phyloP scores from a whole-genome alignment of 169 alveolate species.

The Plasmodium ovale region DNA sequence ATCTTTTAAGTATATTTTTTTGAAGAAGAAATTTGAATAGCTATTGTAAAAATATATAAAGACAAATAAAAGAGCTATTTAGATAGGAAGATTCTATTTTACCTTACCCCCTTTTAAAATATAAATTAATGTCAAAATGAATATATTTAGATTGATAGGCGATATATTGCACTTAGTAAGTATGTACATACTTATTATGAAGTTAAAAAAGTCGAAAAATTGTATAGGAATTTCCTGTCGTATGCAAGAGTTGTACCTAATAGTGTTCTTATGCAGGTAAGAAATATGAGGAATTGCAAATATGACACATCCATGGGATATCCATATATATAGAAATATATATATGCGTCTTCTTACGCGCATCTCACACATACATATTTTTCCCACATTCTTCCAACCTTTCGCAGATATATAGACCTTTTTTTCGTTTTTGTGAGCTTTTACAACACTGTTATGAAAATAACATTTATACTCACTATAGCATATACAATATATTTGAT shows the following conservation, averaged over 20 bases:
- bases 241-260: slow-evolving; percentile 96
- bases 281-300: neutral
- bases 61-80: too few relatives aligned
- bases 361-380: neutral
- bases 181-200: slow-evolving; percentile 91
- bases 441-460: slow-evolving; percentile 95
- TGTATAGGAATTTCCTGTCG: slow-evolving; percentile 96
- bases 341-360: neutral
- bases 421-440: slow-evolving; percentile 90
- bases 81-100: neutral
- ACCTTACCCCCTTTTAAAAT: too few relatives aligned
- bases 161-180: slow-evolving; percentile 95
- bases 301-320: neutral
- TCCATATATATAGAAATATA: neutral
- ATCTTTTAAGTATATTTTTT: too few relatives aligned
- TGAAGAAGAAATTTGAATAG: too few relatives aligned
- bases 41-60: too few relatives aligned
- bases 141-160: slow-evolving; percentile 93
- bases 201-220: slow-evolving; percentile 92
- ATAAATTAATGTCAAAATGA: slow-evolving; percentile 88
- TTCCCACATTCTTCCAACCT: neutral
- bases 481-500: slow-evolving; percentile 91
- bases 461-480: slow-evolving; percentile 90
- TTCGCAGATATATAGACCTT: slow-evolving; percentile 87
- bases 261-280: slow-evolving; percentile 94